Conservation (phyloP, 352 stramenopile species). For the Thraustochytrium sp. region DNA sequence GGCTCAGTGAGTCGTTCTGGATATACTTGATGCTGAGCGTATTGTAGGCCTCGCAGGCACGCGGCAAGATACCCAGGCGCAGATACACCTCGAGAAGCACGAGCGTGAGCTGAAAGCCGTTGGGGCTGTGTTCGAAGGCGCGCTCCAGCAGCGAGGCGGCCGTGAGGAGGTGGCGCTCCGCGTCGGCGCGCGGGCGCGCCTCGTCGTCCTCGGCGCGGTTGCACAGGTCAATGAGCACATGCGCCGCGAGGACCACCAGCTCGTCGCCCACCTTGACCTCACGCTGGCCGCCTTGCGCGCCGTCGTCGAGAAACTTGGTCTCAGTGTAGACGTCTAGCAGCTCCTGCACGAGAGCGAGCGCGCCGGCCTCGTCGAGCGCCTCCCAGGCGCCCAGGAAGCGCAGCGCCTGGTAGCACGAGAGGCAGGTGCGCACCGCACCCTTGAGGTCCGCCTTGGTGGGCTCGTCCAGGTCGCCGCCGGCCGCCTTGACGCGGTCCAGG, state of each 20-base stretch:
- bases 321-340: background rate
- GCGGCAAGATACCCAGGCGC: background rate
- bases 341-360: background rate
- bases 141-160: background rate
- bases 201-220: background rate
- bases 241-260: background rate
- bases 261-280: constrained; percentile 37
- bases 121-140: constrained; percentile 30
- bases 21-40: constrained; percentile 37
- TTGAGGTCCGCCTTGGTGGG: background rate
- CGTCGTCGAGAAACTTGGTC: constrained; percentile 17
- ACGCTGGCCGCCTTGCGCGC: background rate
- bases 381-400: constrained; percentile 6
- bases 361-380: background rate
- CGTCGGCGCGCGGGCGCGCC: background rate
- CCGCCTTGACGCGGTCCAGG: background rate
- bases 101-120: constrained; percentile 26
- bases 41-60: constrained; percentile 2
- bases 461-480: background rate
- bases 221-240: background rate
- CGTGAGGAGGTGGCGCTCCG: background rate
- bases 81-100: constrained; percentile 21
- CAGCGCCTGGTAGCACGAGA: background rate
- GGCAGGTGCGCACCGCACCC: background rate
- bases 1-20: constrained; percentile 39